These are phyloP conservation scores for Tephrocybe sp. DNA, from an alignment of 768 basidiomycete species.

Conservation along the genomic window DNA sequence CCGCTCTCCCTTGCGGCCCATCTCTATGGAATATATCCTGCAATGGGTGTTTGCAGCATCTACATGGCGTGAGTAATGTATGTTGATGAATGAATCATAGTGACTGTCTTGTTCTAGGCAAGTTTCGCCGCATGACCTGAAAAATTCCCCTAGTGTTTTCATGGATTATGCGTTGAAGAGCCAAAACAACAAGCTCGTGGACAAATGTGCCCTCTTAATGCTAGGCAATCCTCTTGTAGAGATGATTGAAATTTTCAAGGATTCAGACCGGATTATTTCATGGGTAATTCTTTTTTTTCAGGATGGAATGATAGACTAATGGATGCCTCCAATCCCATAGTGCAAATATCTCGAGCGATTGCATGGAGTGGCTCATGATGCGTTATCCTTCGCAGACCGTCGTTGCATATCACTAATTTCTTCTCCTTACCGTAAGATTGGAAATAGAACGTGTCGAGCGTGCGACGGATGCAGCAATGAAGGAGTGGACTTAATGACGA, in stretches of 20 bases:
- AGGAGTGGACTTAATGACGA: not conserved
- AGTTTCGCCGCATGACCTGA: not conserved
- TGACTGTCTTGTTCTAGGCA: not conserved
- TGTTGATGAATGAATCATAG: not conserved
- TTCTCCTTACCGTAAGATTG: too few relatives aligned
- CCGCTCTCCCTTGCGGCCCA: conserved; percentile 6
- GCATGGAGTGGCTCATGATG: not conserved
- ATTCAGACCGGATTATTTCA: not conserved
- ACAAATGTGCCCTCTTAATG: conserved; percentile 5
- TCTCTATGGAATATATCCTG: not conserved
- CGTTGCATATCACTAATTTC: conserved; percentile 3
- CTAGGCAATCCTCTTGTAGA: not conserved
- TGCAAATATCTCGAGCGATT: conserved; percentile 3
- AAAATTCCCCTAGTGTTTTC: not conserved
- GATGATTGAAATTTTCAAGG: not conserved
- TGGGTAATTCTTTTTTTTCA: too few relatives aligned
- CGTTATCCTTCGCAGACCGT: not conserved
- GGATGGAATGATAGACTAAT: not conserved
- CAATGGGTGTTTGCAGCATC: not conserved
- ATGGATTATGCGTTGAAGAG: conserved; percentile 7
- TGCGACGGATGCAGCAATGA: not conserved
- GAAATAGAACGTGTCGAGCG: not conserved
- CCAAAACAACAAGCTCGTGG: not conserved
- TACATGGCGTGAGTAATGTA: not conserved
- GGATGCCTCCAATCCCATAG: not conserved